Evolutionary conservation across 441 rosid species (phyloP).

Genomic region (Pelargonium myrrhifolium): DNA sequence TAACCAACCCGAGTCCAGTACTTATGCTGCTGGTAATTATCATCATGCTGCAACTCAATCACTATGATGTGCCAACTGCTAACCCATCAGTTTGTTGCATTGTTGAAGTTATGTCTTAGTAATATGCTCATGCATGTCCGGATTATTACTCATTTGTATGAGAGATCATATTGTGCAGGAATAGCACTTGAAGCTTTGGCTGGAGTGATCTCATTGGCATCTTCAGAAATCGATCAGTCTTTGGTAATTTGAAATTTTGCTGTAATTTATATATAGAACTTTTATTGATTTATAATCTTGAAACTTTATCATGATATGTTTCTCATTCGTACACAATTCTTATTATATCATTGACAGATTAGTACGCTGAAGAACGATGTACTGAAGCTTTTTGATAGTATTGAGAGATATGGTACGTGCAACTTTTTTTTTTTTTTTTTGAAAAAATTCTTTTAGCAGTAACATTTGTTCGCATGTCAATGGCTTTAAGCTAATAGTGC

Average conservation of each 20-base stretch:
- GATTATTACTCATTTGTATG: conserved; percentile 5
- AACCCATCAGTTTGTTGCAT: not conserved
- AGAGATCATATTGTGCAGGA: conserved; percentile 40
- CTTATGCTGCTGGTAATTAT: conserved; percentile 80
- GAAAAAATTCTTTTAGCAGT: too few relatives aligned
- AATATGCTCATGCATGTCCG: not conserved
- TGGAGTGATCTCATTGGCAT: conserved; percentile 67
- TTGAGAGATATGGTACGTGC: conserved; percentile 68
- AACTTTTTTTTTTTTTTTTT: conserved; percentile 4
- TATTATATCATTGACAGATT: conserved; percentile 42
- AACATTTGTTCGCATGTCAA: not conserved
- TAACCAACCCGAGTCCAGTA: conserved; percentile 70
- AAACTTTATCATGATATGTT: not conserved
- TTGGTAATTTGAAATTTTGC: conserved; percentile 44
- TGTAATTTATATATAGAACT: not conserved
- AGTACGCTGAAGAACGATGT: conserved; percentile 53
- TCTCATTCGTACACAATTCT: not conserved
- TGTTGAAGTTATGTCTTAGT: not conserved
- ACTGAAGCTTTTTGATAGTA: conserved; percentile 72
- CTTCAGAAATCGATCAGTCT: conserved; percentile 67
- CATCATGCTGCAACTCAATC: conserved; percentile 6
- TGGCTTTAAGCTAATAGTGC: not conserved
- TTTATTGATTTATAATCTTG: not conserved
- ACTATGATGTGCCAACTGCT: conserved; percentile 9
- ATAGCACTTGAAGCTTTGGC: conserved; percentile 86